These are phyloP conservation scores for Flagelloscypha sp. DNA, from an alignment of 768 basidiomycete genomes.

Conservation along the genomic window DNA sequence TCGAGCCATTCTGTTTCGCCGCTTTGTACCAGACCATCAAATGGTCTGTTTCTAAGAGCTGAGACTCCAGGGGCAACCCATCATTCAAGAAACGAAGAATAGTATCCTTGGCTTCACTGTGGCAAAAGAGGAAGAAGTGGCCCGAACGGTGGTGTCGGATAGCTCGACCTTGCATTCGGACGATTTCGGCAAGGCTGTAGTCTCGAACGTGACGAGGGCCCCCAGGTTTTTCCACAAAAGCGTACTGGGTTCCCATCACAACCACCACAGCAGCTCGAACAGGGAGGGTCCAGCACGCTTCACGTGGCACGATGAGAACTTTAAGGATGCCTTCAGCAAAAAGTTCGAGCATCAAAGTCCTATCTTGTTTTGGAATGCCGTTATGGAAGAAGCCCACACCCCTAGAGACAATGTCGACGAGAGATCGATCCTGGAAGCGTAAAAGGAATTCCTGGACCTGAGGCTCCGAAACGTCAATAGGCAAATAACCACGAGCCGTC, in stretches of 20 bases:
- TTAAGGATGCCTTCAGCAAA: slow-evolving; percentile 74
- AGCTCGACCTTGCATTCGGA: slow-evolving; percentile 88
- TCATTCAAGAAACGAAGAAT: slow-evolving; percentile 79
- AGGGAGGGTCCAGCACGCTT: slow-evolving; percentile 86
- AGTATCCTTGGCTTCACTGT: slow-evolving; percentile 74
- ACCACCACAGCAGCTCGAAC: slow-evolving; percentile 75
- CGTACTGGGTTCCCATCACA: slow-evolving; percentile 89
- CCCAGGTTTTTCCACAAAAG: slow-evolving; percentile 37
- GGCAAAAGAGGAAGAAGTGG: slow-evolving; percentile 82
- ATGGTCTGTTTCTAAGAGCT: slow-evolving; percentile 42
- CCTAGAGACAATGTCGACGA: slow-evolving; percentile 68
- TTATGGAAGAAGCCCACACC: slow-evolving; percentile 85
- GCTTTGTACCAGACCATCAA: slow-evolving; percentile 41
- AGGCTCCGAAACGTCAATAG: slow-evolving; percentile 37
- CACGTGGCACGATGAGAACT: slow-evolving; percentile 74
- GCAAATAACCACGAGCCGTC: slow-evolving; percentile 60
- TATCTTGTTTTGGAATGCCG: slow-evolving; percentile 61
- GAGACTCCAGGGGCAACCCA: slow-evolving; percentile 86
- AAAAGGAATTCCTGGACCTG: slow-evolving; percentile 51
- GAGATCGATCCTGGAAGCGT: slow-evolving; percentile 50
- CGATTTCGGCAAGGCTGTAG: slow-evolving; percentile 74
- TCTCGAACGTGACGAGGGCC: slow-evolving; percentile 65
- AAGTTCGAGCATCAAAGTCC: slow-evolving; percentile 66
- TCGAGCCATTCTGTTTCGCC: slow-evolving; percentile 27
- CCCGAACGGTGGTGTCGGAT: slow-evolving; percentile 54